phyloP scores from a whole-genome alignment of 192 early-diverging fungal genomes.

The Bifiguratus adelaidae region DNA sequence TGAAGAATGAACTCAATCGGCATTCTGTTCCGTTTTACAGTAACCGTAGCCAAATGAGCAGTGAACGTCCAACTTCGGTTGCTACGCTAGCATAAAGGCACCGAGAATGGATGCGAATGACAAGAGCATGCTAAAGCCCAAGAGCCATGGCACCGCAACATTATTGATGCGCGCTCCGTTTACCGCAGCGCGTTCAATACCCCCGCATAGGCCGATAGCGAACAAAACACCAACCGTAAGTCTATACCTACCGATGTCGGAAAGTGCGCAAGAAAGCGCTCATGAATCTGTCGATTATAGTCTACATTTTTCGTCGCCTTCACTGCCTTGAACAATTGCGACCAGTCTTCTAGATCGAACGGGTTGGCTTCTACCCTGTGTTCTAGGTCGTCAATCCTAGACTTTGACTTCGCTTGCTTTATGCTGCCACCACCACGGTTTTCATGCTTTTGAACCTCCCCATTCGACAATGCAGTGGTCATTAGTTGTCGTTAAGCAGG shows the following conservation, averaged over 20 bases:
- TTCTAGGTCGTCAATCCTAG: too few species aligned
- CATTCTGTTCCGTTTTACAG: too few species aligned
- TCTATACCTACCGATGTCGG: conserved; percentile 73
- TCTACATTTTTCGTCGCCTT: conserved; percentile 40
- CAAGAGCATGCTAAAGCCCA: background rate
- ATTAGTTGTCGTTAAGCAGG: too few species aligned
- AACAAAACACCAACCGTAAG: too few species aligned
- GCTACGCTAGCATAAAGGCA: background rate
- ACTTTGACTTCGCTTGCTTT: too few species aligned
- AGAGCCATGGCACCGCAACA: background rate
- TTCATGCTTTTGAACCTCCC: too few species aligned
- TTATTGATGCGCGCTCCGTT: background rate
- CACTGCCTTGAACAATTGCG: conserved; percentile 45
- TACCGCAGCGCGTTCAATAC: conserved; percentile 1
- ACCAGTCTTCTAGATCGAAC: conserved; percentile 65
- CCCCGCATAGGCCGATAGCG: background rate
- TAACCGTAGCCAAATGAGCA: too few species aligned
- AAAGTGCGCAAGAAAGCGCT: conserved; percentile 60
- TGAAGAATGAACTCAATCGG: too few species aligned
- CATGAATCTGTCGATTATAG: conserved; percentile 52
- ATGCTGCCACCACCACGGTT: too few species aligned
- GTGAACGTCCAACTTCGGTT: background rate
- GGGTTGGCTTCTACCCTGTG: too few species aligned
- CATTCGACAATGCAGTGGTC: too few species aligned
- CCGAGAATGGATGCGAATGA: background rate